Evolutionary conservation across 2,329 filamentous ascomycete genomes (phyloP).

Genomic region (Fusarium abutilonis): DNA sequence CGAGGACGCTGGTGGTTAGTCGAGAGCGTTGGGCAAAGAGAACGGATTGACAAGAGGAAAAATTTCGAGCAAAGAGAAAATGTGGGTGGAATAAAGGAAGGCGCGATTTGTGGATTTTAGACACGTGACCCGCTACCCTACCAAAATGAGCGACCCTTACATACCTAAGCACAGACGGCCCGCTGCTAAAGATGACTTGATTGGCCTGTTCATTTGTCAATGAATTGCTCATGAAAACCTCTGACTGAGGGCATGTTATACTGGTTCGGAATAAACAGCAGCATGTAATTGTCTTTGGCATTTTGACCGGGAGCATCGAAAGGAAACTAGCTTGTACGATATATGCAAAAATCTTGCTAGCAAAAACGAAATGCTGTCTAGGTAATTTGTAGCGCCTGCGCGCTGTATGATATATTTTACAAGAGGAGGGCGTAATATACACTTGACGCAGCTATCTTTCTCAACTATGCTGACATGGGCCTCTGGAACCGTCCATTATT

Average conservation of each 20-base stretch:
- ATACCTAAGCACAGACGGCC: conserved; percentile 7
- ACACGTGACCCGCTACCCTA: conserved; percentile 49
- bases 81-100: conserved; percentile 48
- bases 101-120: conserved; percentile 13
- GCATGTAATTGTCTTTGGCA: too few relatives aligned
- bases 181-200: conserved; percentile 3
- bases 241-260: too few relatives aligned
- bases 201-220: neutral
- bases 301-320: too few relatives aligned
- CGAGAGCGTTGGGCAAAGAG: conserved; percentile 48
- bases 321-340: too few relatives aligned
- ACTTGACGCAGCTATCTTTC: conserved; percentile 22
- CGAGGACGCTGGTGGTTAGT: conserved; percentile 43
- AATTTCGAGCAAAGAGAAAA: conserved; percentile 20
- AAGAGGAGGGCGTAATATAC: conserved; percentile 38
- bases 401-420: conserved; percentile 23
- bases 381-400: conserved; percentile 10
- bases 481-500: conserved; percentile 57
- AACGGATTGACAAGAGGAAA: conserved; percentile 34
- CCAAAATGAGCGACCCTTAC: neutral
- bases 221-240: neutral
- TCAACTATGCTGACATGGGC: conserved; percentile 46
- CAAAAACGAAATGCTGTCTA: conserved; percentile 6
- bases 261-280: too few relatives aligned
- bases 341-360: neutral